Evolutionary conservation across 2,329 filamentous ascomycete species (phyloP).

Genomic region (Fusarium nygamai): DNA sequence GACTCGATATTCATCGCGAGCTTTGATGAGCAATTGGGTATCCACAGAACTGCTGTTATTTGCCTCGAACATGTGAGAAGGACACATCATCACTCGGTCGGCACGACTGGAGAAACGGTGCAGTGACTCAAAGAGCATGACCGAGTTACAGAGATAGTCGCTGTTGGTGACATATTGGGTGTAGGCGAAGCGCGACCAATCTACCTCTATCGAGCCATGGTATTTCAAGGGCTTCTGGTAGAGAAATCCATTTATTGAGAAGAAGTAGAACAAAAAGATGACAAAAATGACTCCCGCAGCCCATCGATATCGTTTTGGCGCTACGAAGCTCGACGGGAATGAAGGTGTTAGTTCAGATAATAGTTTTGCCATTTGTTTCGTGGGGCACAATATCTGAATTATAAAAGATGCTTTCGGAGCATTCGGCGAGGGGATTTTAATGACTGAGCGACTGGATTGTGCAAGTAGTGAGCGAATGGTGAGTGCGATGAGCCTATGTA

Average conservation of each 20-base stretch:
- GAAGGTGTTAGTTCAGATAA: not conserved
- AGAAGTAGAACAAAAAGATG: not conserved
- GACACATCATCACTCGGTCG: constrained; percentile 58
- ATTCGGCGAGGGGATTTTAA: not conserved
- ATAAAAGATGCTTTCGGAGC: too few species aligned
- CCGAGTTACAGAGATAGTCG: constrained; percentile 59
- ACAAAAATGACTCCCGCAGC: not conserved
- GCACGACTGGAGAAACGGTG: constrained; percentile 53
- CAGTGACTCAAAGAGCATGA: constrained; percentile 60
- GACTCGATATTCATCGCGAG: constrained; percentile 56
- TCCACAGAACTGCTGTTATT: constrained; percentile 41
- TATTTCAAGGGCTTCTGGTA: not conserved
- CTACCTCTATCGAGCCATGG: not conserved
- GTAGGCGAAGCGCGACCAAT: constrained; percentile 53
- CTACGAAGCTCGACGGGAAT: not conserved
- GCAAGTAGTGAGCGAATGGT: too few species aligned
- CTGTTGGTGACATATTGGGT: constrained; percentile 59
- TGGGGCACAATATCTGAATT: too few species aligned
- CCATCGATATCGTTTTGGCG: not conserved
- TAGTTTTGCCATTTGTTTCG: not conserved
- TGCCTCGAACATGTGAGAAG: constrained; percentile 49
- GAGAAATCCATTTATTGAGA: not conserved
- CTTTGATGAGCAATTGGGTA: constrained; percentile 52
- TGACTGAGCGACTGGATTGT: too few species aligned
- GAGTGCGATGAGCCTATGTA: too few species aligned